Percentiles rank a stretch among this genome's conserved stretches.
Conservation (phyloP, 345 rosid genomes). For the Eucalyptus fibrosa region DNA sequence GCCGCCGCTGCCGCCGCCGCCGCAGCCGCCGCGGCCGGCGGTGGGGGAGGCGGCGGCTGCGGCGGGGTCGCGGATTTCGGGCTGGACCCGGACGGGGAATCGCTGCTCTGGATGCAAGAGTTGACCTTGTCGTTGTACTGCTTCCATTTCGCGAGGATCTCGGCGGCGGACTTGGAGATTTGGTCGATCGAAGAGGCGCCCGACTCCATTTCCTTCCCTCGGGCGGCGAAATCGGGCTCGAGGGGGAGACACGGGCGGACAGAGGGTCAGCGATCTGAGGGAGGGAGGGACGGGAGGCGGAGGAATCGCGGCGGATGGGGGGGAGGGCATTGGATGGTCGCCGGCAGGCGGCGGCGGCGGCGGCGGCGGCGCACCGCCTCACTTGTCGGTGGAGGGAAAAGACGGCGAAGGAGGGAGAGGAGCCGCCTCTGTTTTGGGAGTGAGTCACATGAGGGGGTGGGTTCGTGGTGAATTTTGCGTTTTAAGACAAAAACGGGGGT, state of each 20-base stretch:
- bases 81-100: not conserved
- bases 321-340: not conserved
- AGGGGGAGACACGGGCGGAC: not conserved
- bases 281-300: not conserved
- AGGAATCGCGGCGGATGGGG: not conserved
- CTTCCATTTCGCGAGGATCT: conserved; percentile 12
- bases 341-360: not conserved
- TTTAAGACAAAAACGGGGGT: not conserved
- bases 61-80: not conserved
- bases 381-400: not conserved
- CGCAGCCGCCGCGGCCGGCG: not conserved
- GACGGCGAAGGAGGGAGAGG: not conserved
- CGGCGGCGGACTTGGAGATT: conserved; percentile 12
- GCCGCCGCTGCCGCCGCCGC: not conserved
- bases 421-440: not conserved
- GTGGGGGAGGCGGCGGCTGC: not conserved
- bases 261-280: not conserved
- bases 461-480: not conserved
- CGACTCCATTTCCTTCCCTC: not conserved
- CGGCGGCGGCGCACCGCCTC: not conserved
- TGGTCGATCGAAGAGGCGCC: conserved; percentile 1
- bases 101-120: not conserved
- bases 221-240: not conserved
- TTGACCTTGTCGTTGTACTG: not conserved
- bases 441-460: not conserved